These are phyloP conservation scores for Echinochloa phyllopogon DNA, from an alignment of 176 grass and related monocot genomes.

Conservation along the genomic window DNA sequence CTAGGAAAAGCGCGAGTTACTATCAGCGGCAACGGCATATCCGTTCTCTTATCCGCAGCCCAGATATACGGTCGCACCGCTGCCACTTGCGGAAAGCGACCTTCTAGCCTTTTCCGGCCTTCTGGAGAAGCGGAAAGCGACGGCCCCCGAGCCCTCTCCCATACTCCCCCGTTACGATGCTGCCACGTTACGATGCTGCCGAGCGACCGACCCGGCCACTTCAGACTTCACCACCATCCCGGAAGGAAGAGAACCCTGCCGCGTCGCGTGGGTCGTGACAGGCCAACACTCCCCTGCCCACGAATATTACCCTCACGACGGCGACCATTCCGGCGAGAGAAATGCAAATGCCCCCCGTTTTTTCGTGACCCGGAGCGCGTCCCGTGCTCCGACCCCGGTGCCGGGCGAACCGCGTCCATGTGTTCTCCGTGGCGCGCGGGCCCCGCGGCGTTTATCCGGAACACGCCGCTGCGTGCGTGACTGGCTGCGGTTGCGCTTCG, in stretches of 20 bases:
- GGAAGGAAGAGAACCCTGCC: neutral
- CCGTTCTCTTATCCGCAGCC: neutral
- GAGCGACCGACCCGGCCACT: neutral
- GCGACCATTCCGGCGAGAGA: neutral
- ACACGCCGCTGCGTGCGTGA: neutral
- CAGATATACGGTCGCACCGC: neutral
- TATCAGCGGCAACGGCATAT: neutral
- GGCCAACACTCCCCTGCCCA: neutral
- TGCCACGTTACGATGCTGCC: neutral
- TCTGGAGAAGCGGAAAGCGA: neutral
- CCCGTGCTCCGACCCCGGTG: neutral
- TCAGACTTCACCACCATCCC: neutral
- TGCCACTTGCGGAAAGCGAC: neutral
- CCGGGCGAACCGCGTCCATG: neutral
- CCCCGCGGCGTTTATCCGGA: slow-evolving; percentile 7
- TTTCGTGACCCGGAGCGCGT: neutral
- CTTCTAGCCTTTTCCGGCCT: neutral
- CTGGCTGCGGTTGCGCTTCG: neutral
- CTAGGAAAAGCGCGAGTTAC: no score
- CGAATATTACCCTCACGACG: neutral
- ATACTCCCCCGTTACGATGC: no score
- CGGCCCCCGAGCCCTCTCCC: neutral
- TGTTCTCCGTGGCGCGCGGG: neutral
- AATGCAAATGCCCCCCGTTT: neutral
- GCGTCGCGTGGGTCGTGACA: neutral